These are phyloP conservation scores for Mortierella sp. DNA, from an alignment of 371 early-diverging fungal species.

Conservation along the genomic window DNA sequence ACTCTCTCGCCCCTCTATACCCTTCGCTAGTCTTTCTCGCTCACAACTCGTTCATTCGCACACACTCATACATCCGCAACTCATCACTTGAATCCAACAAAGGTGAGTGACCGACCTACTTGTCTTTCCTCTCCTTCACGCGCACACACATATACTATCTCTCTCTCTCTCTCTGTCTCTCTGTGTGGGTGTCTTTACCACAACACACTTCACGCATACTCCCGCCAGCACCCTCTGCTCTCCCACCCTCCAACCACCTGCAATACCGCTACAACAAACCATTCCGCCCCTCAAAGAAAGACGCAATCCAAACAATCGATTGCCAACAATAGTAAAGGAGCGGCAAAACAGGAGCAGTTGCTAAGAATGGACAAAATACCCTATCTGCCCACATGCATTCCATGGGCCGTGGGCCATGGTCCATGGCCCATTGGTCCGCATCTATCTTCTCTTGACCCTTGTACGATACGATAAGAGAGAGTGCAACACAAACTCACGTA, in stretches of 20 bases:
- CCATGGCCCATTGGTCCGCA: background rate
- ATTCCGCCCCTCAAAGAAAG: background rate
- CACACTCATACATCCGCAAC: background rate
- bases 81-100: background rate
- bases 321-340: background rate
- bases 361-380: background rate
- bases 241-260: background rate
- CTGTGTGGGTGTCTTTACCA: no score
- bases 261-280: background rate
- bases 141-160: background rate
- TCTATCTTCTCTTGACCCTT: conserved; percentile 8
- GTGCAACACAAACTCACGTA: background rate
- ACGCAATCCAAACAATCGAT: conserved; percentile 1
- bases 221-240: background rate
- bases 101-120: background rate
- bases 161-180: no score
- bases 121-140: background rate
- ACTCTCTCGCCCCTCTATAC: background rate
- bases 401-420: background rate
- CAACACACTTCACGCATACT: background rate
- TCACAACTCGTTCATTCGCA: background rate
- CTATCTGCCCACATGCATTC: conserved; percentile 15
- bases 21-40: background rate
- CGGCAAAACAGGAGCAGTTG: background rate
- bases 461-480: conserved; percentile 18